Base-by-base conservation (phyloP, 1,284 basidiomycete species). In the Ustilago cynodontis region DNA sequence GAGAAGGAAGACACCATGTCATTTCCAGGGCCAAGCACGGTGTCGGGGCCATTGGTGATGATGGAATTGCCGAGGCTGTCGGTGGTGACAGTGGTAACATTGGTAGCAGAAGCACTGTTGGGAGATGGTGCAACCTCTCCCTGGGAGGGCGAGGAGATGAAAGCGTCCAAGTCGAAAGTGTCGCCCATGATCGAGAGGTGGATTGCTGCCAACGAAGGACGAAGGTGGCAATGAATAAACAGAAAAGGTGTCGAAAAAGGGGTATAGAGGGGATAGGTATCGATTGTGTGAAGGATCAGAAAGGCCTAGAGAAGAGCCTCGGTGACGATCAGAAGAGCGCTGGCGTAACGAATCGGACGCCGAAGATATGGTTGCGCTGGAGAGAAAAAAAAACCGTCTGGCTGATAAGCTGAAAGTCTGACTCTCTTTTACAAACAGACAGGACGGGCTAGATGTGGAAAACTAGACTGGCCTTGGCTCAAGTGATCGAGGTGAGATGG, bases 81-180 rank as follows among this genome's bases (percentile, higher is more conserved):
- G 45, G 52, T 22, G 29, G 56, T 24, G 24, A 56, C n/a, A 14
- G 37, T 35, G 28, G 28, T 8, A 26, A 50, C 8, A 37, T 18
- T 24, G 47, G 7, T 37, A 29, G 52, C 9, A 35, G 7, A 29
- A 37, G 52, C 14, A 43, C 13, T 43, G 57, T 66, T 63, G 52
- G 26, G 58, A 47, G 54, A 24, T 11, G 22, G 49, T 22, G 49
- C 49, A 35, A 33, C 56, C 35, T 78, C 76, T 55, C 45, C 67
- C 68, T 74, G 71, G 9, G 66, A 67, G 13, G 76, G 76, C 7
- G 71, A 78, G 50, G 76, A 72, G 63, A 78, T 78, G 67, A 79
- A 79, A 28, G 78, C 78, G 65, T 79, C 68, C 41, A 79, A 79
- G 52, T 79, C 78, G 53, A 79, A 79, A 20, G 74, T 64, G 50